A percentile compares a stretch with the other conserved stretches of the same genome.
Conservation (phyloP, 495 filamentous ascomycete species). For the Corynascus novoguineensis region DNA sequence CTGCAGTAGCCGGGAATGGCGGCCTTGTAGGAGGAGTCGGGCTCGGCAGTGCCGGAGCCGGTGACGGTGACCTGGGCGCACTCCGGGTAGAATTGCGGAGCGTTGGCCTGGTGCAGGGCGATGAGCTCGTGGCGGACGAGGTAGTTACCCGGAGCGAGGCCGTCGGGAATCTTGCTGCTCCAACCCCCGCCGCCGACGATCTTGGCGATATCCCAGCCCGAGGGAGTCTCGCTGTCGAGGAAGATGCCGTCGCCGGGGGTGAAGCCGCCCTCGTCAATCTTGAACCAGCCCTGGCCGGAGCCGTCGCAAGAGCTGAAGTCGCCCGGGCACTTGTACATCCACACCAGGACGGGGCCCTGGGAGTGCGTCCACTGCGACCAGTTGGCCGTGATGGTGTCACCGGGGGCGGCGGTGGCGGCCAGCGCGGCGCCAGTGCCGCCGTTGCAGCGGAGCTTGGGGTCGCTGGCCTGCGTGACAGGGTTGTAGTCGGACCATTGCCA, state of each 20-base stretch:
- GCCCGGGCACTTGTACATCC: constrained; percentile 49
- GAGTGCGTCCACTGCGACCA: constrained; percentile 55
- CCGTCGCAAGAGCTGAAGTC: constrained; percentile 46
- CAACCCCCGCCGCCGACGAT: constrained; percentile 25
- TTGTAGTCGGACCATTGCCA: constrained; percentile 53
- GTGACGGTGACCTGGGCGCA: constrained; percentile 52
- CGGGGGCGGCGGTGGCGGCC: constrained; percentile 42
- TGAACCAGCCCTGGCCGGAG: constrained; percentile 49
- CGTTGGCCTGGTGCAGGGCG: constrained; percentile 56
- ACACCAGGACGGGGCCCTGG: constrained; percentile 53
- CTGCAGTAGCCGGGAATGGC: constrained; percentile 49
- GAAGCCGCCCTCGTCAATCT: constrained; percentile 54
- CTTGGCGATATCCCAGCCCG: constrained; percentile 3
- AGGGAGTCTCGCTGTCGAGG: constrained; percentile 1
- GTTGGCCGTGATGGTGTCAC: constrained; percentile 44
- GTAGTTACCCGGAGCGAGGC: constrained; percentile 50
- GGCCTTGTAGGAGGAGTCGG: constrained; percentile 36
- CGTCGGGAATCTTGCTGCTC: constrained; percentile 49
- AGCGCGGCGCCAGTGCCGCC: constrained; percentile 45
- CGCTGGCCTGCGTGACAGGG: constrained; percentile 38
- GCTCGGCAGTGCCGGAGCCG: constrained; percentile 43
- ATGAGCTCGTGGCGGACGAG: constrained; percentile 56
- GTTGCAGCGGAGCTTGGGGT: constrained; percentile 50
- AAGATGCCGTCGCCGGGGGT: constrained; percentile 8
- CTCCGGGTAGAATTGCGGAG: constrained; percentile 57